These are phyloP conservation scores for Pyrenochaeta sp. DNA, from an alignment of 2,329 filamentous ascomycete genomes.

Conservation along the genomic window DNA sequence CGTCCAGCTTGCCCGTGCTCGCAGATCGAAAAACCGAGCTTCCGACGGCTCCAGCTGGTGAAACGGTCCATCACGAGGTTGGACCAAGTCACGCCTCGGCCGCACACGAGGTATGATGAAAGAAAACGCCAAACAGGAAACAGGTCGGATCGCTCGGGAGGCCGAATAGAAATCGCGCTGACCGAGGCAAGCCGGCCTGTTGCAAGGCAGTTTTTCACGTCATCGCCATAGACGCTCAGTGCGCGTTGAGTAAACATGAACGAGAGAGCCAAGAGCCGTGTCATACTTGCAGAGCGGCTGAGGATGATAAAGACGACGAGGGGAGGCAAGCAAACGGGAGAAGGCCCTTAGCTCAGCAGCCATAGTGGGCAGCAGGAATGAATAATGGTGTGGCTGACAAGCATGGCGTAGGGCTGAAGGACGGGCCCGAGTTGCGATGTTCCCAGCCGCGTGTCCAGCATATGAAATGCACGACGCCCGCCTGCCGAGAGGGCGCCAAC, in stretches of 20 bases:
- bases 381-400: constrained; percentile 10
- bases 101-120: neutral
- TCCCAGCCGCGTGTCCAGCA: constrained; percentile 10
- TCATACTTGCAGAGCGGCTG: neutral
- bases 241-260: neutral
- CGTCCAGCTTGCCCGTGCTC: neutral
- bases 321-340: neutral
- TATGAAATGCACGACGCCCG: constrained; percentile 6
- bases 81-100: neutral
- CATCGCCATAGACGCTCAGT: neutral
- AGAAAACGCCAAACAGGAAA: neutral
- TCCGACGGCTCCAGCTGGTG: too few species aligned
- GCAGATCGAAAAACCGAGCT: too few species aligned
- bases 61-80: neutral
- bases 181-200: constrained; percentile 3
- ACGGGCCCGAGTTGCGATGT: constrained; percentile 6
- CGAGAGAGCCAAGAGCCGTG: neutral
- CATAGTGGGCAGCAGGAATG: constrained; percentile 4
- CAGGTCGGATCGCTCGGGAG: constrained; percentile 15
- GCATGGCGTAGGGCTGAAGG: constrained; percentile 21
- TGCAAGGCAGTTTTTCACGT: neutral
- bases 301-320: neutral
- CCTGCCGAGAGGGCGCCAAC: neutral
- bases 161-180: constrained; percentile 2
- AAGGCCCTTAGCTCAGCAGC: constrained; percentile 6